A percentile compares a stretch with the other conserved stretches of the same genome.
phyloP scores from a whole-genome alignment of 2,329 filamentous ascomycete species.

The Mycosphaerelloides madeirae region DNA sequence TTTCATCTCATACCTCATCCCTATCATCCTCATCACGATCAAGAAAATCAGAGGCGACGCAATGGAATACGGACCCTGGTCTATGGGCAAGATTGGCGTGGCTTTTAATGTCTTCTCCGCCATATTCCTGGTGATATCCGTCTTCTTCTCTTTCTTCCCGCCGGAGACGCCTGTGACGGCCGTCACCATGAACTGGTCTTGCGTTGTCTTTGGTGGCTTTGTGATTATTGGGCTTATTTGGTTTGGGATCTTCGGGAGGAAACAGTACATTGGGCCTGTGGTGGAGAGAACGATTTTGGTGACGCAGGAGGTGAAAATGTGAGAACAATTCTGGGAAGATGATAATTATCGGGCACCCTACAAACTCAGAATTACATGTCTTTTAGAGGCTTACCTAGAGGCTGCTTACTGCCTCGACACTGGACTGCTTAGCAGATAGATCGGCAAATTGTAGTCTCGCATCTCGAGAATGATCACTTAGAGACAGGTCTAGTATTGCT shows the following conservation, averaged over 20 bases:
- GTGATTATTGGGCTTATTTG: constrained; percentile 13
- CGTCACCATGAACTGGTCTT: constrained; percentile 18
- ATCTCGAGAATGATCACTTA: too few relatives aligned
- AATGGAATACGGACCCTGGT: constrained; percentile 35
- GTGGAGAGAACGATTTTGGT: too few relatives aligned
- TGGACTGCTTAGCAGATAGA: too few relatives aligned
- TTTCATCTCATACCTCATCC: constrained; percentile 15
- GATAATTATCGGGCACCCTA: too few relatives aligned
- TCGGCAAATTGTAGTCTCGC: too few relatives aligned
- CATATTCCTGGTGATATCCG: constrained; percentile 13
- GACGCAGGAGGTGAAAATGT: too few relatives aligned
- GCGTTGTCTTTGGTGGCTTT: constrained; percentile 17
- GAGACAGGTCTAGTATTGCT: too few relatives aligned
- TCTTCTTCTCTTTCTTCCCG: constrained; percentile 41
- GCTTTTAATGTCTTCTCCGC: constrained; percentile 9
- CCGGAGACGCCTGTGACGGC: constrained; percentile 37
- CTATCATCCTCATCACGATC: constrained; percentile 32
- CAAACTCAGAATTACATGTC: too few relatives aligned
- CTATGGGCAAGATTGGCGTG: constrained; percentile 22
- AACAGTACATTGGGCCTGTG: constrained; percentile 5
- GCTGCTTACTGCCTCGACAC: too few relatives aligned
- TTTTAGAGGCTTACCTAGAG: too few relatives aligned
- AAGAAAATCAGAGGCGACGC: constrained; percentile 32
- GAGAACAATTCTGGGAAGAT: too few relatives aligned
- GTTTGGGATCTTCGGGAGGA: constrained; percentile 6